Conservation (phyloP, 1,139 yeast species). For the Suhomyces guaymorum region DNA sequence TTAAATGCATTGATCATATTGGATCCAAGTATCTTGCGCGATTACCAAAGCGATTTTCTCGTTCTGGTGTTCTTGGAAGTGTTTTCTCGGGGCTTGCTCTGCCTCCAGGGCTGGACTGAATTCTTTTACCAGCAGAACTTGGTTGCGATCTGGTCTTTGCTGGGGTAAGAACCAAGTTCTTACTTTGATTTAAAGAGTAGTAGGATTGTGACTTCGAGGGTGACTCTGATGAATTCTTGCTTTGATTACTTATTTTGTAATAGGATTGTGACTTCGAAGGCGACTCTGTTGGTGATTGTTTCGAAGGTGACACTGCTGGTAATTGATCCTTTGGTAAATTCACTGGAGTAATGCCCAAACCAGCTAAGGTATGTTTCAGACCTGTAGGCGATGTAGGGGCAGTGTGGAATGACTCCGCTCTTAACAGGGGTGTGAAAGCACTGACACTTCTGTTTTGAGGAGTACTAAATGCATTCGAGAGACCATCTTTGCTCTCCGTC, state of each 20-base stretch:
- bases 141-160: too few relatives aligned
- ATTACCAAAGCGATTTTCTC: slow-evolving; percentile 14
- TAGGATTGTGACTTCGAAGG: not conserved
- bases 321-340: not conserved
- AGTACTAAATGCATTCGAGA: not conserved
- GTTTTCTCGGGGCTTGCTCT: slow-evolving; percentile 2
- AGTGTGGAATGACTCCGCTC: slow-evolving; percentile 2
- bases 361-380: not conserved
- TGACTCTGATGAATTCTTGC: too few relatives aligned
- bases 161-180: too few relatives aligned
- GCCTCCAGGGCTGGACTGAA: too few relatives aligned
- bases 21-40: slow-evolving; percentile 1
- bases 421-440: not conserved
- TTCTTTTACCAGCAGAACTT: too few relatives aligned
- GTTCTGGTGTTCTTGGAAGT: slow-evolving; percentile 11
- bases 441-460: slow-evolving; percentile 1
- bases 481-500: not conserved
- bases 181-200: too few relatives aligned
- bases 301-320: not conserved
- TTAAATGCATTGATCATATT: too few relatives aligned
- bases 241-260: too few relatives aligned
- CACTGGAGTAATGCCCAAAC: too few relatives aligned
- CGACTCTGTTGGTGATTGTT: not conserved
- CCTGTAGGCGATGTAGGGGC: slow-evolving; percentile 3
- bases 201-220: too few relatives aligned